phyloP scores from a whole-genome alignment of 1,284 basidiomycete genomes.

The Apiotrichum akiyoshidainum region DNA sequence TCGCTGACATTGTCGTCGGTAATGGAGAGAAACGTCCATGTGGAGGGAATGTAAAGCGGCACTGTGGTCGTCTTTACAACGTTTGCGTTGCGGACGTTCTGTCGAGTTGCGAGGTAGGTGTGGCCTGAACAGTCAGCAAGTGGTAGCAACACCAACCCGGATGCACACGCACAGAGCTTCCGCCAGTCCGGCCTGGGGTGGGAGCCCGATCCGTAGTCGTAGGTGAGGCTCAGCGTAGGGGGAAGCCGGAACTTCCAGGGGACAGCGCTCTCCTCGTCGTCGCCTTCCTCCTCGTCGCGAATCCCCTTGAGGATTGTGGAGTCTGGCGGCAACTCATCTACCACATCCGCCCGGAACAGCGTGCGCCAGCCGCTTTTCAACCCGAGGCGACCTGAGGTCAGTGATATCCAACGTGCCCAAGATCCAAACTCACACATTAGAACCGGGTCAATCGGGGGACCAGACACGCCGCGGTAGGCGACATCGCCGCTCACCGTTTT shows the following conservation, averaged over 20 bases:
- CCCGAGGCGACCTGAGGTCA: not conserved
- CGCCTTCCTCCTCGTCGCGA: not conserved
- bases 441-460: not conserved
- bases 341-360: not conserved
- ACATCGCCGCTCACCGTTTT: not conserved
- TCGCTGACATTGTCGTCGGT: not conserved
- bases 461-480: not conserved
- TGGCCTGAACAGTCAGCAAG: not conserved
- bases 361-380: not conserved
- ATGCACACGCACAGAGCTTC: no score
- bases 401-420: not conserved
- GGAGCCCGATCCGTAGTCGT: no score
- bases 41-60: not conserved
- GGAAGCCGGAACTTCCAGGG: no score
- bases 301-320: not conserved
- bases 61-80: not conserved
- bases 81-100: not conserved
- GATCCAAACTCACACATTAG: not conserved
- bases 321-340: not conserved
- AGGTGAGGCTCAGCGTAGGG: no score
- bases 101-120: not conserved
- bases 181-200: no score
- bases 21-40: not conserved
- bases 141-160: not conserved
- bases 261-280: no score